Conservation (phyloP, 2,329 filamentous ascomycete genomes). For the Trichothecium roseum region DNA sequence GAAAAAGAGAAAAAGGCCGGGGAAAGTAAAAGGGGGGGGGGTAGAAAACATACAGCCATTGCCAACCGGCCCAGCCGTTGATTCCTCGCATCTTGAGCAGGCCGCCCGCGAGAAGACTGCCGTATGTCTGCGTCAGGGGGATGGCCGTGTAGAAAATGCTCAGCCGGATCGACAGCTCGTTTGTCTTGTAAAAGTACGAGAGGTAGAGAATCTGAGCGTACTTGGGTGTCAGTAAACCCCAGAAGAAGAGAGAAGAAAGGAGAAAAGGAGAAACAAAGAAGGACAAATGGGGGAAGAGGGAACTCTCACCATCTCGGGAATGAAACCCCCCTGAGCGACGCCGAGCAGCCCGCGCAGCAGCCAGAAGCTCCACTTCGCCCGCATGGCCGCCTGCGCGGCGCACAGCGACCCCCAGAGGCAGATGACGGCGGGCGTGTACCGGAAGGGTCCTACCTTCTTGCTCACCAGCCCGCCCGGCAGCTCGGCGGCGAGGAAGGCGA, state of each 20-base stretch:
- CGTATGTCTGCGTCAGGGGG: slow-evolving; percentile 12
- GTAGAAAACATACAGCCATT: slow-evolving; percentile 10
- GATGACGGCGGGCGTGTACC: slow-evolving; percentile 51
- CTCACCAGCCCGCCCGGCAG: slow-evolving; percentile 50
- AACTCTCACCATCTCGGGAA: slow-evolving; percentile 21
- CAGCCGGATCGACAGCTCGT: slow-evolving; percentile 14
- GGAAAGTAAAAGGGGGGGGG: too few relatives aligned
- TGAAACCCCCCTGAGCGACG: slow-evolving; percentile 34
- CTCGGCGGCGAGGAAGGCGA: slow-evolving; percentile 20
- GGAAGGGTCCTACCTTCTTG: slow-evolving; percentile 47
- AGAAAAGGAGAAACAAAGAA: too few relatives aligned
- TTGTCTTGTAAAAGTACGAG: slow-evolving; percentile 16
- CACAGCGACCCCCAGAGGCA: slow-evolving; percentile 44
- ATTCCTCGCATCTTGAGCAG: slow-evolving; percentile 15
- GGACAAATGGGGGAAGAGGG: too few relatives aligned
- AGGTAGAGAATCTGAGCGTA: slow-evolving; percentile 10
- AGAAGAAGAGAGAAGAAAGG: too few relatives aligned
- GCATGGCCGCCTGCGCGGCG: slow-evolving; percentile 32
- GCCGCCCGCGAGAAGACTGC: slow-evolving; percentile 13
- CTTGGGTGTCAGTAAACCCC: slow-evolving; percentile 2
- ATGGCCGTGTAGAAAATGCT: slow-evolving; percentile 15
- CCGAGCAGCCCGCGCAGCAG: slow-evolving; percentile 26
- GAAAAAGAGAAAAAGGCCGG: too few relatives aligned
- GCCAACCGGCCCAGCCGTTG: slow-evolving; percentile 13
- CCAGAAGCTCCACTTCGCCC: slow-evolving; percentile 26